A percentile compares a stretch with the other conserved stretches of the same genome.
Conservation (phyloP, 2,329 filamentous ascomycete genomes). For the Elsinoe ampelina region DNA sequence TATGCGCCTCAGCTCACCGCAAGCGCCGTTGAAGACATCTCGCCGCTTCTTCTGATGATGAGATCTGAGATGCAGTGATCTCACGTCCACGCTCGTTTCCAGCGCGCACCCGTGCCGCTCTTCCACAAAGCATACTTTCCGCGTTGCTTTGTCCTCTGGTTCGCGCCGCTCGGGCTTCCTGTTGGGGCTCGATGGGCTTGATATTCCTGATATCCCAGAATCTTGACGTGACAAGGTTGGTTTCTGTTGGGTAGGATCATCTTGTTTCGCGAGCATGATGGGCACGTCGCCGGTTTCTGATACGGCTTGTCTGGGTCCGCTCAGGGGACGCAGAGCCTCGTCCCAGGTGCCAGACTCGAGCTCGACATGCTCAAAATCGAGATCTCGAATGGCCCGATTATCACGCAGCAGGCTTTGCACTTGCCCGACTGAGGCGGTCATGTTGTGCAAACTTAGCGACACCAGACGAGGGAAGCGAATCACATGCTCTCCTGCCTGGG, state of each 20-base stretch:
- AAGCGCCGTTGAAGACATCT: slow-evolving; percentile 9
- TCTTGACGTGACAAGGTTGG: slow-evolving; percentile 1
- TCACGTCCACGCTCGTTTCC: background rate
- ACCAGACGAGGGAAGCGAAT: slow-evolving; percentile 59
- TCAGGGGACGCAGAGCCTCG: slow-evolving; percentile 66
- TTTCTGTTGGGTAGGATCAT: slow-evolving; percentile 1
- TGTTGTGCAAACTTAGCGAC: slow-evolving; percentile 63
- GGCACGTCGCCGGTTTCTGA: slow-evolving; percentile 15
- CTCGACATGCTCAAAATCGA: slow-evolving; percentile 68
- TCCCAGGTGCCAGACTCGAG: slow-evolving; percentile 70
- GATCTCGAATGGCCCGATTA: slow-evolving; percentile 64
- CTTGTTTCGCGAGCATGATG: slow-evolving; percentile 14
- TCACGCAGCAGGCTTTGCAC: slow-evolving; percentile 47
- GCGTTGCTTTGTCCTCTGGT: background rate
- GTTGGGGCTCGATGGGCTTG: background rate
- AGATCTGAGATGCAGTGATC: background rate
- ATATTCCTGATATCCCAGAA: slow-evolving; percentile 7
- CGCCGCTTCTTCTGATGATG: background rate
- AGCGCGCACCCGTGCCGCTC: slow-evolving; percentile 2
- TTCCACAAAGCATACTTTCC: slow-evolving; percentile 10
- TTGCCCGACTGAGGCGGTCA: slow-evolving; percentile 47
- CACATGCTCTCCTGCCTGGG: no score
- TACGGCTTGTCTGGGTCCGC: background rate
- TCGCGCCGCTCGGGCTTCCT: background rate
- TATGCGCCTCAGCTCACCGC: slow-evolving; percentile 11